These are phyloP conservation scores for Chalciporus pseudorubinellus DNA, from an alignment of 768 basidiomycete genomes.

Conservation along the genomic window DNA sequence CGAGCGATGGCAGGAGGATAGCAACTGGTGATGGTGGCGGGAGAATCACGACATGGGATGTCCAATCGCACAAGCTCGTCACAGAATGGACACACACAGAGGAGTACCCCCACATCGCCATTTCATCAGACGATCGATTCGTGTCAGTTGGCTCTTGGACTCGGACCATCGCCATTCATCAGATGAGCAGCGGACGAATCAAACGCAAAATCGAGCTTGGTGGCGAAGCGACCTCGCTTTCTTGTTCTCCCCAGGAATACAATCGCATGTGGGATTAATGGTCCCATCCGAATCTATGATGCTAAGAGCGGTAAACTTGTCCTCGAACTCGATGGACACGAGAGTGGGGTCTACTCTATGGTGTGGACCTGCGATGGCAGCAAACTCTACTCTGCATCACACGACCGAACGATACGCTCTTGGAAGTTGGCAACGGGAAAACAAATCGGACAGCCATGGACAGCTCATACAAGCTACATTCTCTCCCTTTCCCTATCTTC, in stretches of 20 bases:
- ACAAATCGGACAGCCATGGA: neutral
- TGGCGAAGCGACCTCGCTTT: neutral
- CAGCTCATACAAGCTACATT: constrained; percentile 11
- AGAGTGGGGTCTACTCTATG: neutral
- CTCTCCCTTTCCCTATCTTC: neutral
- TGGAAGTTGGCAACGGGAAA: neutral
- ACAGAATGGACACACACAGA: neutral
- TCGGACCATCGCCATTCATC: neutral
- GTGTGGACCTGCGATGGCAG: constrained; percentile 1
- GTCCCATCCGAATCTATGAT: neutral
- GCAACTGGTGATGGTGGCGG: neutral
- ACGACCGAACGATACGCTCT: neutral
- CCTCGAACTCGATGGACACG: neutral
- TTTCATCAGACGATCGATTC: constrained; percentile 5
- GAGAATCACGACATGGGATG: constrained; percentile 1
- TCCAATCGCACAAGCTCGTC: neutral
- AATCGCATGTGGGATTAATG: neutral
- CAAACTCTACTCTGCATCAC: neutral
- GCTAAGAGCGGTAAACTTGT: neutral
- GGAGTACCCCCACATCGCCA: accelerated
- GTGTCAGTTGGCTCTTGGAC: neutral
- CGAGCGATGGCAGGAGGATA: neutral
- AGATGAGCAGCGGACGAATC: neutral
- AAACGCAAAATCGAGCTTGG: neutral
- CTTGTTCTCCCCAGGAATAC: neutral